Conservation (phyloP, 2,329 filamentous ascomycete species). For the Fusarium vanettenii region DNA sequence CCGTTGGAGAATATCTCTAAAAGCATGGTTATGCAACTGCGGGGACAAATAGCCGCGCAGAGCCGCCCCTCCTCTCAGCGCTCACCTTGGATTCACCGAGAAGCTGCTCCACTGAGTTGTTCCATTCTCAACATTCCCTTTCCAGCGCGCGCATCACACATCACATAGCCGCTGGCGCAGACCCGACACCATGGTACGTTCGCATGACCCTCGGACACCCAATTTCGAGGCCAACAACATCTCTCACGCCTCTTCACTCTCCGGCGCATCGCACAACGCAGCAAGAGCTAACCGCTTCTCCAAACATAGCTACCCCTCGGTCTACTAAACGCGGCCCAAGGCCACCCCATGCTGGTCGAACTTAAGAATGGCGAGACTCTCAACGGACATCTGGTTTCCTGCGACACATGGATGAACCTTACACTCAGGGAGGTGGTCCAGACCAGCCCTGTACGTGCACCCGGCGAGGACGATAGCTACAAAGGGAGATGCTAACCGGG, state of each 20-base stretch:
- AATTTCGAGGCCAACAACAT: not conserved
- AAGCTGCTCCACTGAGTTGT: conserved; percentile 43
- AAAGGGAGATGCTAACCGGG: conserved; percentile 24
- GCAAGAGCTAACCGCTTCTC: conserved; percentile 36
- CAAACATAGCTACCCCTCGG: conserved; percentile 73
- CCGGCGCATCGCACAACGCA: conserved; percentile 12
- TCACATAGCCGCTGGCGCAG: conserved; percentile 34
- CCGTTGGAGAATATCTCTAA: conserved; percentile 4
- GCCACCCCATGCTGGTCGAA: conserved; percentile 97
- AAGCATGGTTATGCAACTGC: conserved; percentile 43
- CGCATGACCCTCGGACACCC: not conserved
- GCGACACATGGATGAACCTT: conserved; percentile 99
- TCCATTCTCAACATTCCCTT: conserved; percentile 39
- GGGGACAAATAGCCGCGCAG: conserved; percentile 23
- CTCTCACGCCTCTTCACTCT: not conserved
- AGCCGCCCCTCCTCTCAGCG: conserved; percentile 7
- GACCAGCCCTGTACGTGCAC: conserved; percentile 77
- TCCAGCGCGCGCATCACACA: conserved; percentile 39
- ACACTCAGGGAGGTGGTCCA: conserved; percentile 97
- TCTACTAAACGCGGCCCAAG: conserved; percentile 93
- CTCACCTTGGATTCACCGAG: conserved; percentile 42
- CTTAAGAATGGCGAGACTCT: conserved; percentile 98
- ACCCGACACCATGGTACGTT: conserved; percentile 41
- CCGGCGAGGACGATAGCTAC: not conserved
- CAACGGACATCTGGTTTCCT: conserved; percentile 94